These are phyloP conservation scores for Prinsepia uniflora DNA, from an alignment of 306 rosid species.

Conservation along the genomic window DNA sequence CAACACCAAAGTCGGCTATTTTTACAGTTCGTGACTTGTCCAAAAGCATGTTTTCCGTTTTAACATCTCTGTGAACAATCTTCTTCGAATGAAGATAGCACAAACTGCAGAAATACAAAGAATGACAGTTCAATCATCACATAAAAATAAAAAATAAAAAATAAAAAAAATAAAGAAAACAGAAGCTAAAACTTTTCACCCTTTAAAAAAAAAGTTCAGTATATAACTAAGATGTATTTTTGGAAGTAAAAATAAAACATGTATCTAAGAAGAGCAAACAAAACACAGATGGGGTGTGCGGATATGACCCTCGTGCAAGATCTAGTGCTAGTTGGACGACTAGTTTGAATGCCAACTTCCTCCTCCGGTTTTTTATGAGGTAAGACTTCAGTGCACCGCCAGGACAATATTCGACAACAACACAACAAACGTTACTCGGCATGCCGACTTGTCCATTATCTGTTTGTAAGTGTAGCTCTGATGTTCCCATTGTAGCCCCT, in stretches of 20 bases:
- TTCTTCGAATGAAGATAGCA: conserved; percentile 86
- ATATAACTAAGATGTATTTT: not conserved
- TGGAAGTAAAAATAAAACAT: not conserved
- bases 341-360: conserved; percentile 94
- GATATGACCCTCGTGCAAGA: conserved; percentile 91
- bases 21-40: conserved; percentile 88
- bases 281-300: conserved; percentile 37
- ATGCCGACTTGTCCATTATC: conserved; percentile 90
- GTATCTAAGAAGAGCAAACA: conserved; percentile 14
- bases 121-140: conserved; percentile 8
- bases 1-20: conserved; percentile 98
- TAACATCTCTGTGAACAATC: conserved; percentile 97
- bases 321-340: conserved; percentile 95
- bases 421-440: conserved; percentile 95
- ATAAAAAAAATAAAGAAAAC: not conserved
- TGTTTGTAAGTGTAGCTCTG: conserved; percentile 81
- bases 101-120: conserved; percentile 52
- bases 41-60: conserved; percentile 97
- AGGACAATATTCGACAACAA: conserved; percentile 96
- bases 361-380: conserved; percentile 94
- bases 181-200: not conserved
- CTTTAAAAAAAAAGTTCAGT: conserved; percentile 25
- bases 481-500: conserved; percentile 89
- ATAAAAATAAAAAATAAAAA: not conserved
- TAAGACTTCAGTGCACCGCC: conserved; percentile 94